phyloP scores from a whole-genome alignment of 2,329 filamentous ascomycete genomes.

The Pseudogymnoascus sp. region DNA sequence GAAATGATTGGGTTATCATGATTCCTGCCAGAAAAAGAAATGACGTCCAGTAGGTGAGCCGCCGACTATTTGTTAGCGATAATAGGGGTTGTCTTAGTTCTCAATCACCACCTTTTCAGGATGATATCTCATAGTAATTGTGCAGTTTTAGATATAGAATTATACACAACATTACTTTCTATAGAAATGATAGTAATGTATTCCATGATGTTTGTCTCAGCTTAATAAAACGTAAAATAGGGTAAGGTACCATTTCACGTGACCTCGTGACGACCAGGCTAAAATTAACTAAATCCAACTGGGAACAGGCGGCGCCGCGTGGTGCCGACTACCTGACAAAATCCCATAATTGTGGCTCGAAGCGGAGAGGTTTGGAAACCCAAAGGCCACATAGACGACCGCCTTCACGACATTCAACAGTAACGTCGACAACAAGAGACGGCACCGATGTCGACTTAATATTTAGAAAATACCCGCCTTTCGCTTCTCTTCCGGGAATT shows the following conservation, averaged over 20 bases:
- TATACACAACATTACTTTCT: not conserved
- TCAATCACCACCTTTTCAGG: not conserved
- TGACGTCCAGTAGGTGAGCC: slow-evolving; percentile 1
- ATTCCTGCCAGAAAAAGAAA: not conserved
- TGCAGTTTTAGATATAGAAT: not conserved
- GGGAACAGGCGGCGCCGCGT: slow-evolving; percentile 7
- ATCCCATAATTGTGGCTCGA: slow-evolving; percentile 8
- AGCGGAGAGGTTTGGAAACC: not conserved
- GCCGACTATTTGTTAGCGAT: not conserved
- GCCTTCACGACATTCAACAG: slow-evolving; percentile 6
- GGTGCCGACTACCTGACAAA: slow-evolving; percentile 7
- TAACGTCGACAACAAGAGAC: slow-evolving; percentile 8
- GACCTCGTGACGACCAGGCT: not conserved
- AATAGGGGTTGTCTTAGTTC: not conserved
- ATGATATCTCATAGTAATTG: not conserved
- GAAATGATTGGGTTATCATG: not conserved
- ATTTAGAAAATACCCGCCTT: not conserved
- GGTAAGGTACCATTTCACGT: slow-evolving; percentile 1
- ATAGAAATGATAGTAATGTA: not conserved
- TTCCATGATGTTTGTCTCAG: not conserved
- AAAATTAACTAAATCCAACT: slow-evolving; percentile 7
- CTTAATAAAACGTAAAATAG: not conserved
- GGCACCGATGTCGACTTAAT: slow-evolving; percentile 8
- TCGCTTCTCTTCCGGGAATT: not conserved
- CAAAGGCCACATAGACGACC: slow-evolving; percentile 9